Base-by-base conservation (phyloP, 2,329 filamentous ascomycete genomes). In the Aspergillus sp. region DNA sequence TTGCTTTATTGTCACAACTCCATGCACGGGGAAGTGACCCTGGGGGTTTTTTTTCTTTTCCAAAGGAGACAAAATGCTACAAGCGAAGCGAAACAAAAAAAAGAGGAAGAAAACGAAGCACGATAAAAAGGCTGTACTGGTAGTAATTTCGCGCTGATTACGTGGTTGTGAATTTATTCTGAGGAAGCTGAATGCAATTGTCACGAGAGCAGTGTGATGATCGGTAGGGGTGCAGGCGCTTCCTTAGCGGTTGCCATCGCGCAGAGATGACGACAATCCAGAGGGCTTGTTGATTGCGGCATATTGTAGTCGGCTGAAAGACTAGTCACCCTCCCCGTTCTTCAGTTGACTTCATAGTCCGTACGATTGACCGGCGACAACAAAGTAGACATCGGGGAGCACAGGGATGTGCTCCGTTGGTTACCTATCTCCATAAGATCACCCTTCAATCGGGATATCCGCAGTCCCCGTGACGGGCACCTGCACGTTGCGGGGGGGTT, bases 91-190 rank as follows among this genome's bases (percentile, higher is more conserved):
- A 57, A 19, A 54, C 25, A 47, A 19, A 23, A 54, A 54, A 36
- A 25, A 47, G 10, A 38, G 39, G 30, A 54, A 36, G 32, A 47
- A 9, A 30, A 41, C 12, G 30, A 39, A 51, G 41, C 45, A 51
- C 15, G 17, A 19, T 32, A 47, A 54, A 55, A 51, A 36, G 36
- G 39, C 32, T 63, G 56, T 61, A 59, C 59, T 55, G 59, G 55
- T 55, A 57, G 48, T 54, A 47, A 43, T 38, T 25, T 43, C 28
- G 38, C 21, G 57, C 58, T 62, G 43, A 50, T 51, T 56, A 15
- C 19, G 52, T 43, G 58, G 53, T 60, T 56, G 12, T 56, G 45
- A 60, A 23, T 52, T 60, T 56, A 36, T 50, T 53, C 28, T 38
- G 38, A 52, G 49, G 17, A 51, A 45, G 52, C 52, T 53, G 39